Evolutionary conservation across 1,139 yeast species (phyloP), one percentile per base, ranked within the genome.

Genomic region (Suhomyces yuchorum): DNA sequence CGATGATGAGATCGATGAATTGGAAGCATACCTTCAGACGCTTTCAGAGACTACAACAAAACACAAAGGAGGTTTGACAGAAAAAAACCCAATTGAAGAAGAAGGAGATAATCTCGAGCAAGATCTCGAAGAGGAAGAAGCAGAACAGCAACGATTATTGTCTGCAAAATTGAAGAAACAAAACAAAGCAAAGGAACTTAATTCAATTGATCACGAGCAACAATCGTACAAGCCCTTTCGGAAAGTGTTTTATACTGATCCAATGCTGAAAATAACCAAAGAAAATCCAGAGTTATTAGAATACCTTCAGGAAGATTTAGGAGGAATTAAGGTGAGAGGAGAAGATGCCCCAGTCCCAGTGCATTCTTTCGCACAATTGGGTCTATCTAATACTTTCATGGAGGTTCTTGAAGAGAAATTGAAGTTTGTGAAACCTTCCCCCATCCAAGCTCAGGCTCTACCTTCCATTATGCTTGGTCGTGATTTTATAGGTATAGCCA

Each of bases 401-500:
- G 9, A 18, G 2, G 26, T 39, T 18, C 30, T 39, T 9, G 42
- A 39, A 17, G 35, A 39, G 8, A 39, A 39, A 17, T 17, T 39
- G 12, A 65, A 73, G 4, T 91, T 82, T 59, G 67, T 64, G 0
- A 65, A 70, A 4, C 99, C 98, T 1, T 88, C 97, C 0, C 81
- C 97, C 0, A 90, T 95, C 49, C 99, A 95, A 64, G 77, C 92
- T 0, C 97, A 92, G 61, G 92, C 97, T 0, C 75, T 92, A 15
- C 99, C 99, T 0, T 87, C 92, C 0, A 82, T 91, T 15, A 86
- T 93, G 93, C 76, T 86, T 4, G 98, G 99, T 0, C 68, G 88
- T 48, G 98, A 95, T 69, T 81, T 93, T 4, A 86, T 95, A 45
- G 98, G 97, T 6, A 87, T 93, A 28, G 98, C 99, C 0, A 90